Conservation (phyloP, 805 yeast genomes). For the Wickerhamiella musiphila region DNA sequence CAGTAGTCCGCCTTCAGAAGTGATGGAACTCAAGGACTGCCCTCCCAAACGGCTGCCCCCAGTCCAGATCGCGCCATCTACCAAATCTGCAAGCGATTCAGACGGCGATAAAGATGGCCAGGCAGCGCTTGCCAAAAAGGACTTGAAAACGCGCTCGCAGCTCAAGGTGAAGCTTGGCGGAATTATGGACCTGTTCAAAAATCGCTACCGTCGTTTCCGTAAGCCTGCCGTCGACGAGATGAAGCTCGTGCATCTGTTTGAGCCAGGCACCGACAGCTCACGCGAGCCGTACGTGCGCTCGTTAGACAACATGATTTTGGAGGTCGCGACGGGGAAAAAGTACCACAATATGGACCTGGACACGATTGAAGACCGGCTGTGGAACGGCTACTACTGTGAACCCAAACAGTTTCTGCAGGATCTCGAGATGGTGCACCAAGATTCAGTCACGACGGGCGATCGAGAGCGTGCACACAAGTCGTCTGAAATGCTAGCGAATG, state of each 20-base stretch:
- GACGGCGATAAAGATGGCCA: neutral
- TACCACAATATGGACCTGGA: slow-evolving; percentile 86
- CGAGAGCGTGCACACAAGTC: slow-evolving; percentile 69
- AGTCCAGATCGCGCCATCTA: slow-evolving; percentile 25
- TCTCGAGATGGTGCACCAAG: slow-evolving; percentile 66
- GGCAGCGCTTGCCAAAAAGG: slow-evolving; percentile 23
- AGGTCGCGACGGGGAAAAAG: slow-evolving; percentile 51
- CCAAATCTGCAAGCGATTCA: slow-evolving; percentile 13
- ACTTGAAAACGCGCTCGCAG: slow-evolving; percentile 68
- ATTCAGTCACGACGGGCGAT: slow-evolving; percentile 57
- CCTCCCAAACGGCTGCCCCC: slow-evolving; percentile 24
- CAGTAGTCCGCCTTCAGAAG: slow-evolving; percentile 50
- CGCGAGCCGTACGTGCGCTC: slow-evolving; percentile 24
- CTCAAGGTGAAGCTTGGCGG: slow-evolving; percentile 74
- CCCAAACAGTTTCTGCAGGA: slow-evolving; percentile 82
- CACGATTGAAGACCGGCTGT: slow-evolving; percentile 78
- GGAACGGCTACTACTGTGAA: slow-evolving; percentile 93
- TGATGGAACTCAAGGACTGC: slow-evolving; percentile 41
- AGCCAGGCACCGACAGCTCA: slow-evolving; percentile 21
- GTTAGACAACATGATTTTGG: slow-evolving; percentile 63
- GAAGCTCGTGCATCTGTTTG: slow-evolving; percentile 59
- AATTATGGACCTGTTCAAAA: slow-evolving; percentile 76
- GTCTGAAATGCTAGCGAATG: slow-evolving; percentile 90
- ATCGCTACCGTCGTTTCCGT: slow-evolving; percentile 71
- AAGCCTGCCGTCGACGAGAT: slow-evolving; percentile 80